Percentiles rank a stretch among this genome's conserved stretches.
These are phyloP conservation scores for Teunomyces funiuensis DNA, from an alignment of 805 yeast species.

Conservation along the genomic window DNA sequence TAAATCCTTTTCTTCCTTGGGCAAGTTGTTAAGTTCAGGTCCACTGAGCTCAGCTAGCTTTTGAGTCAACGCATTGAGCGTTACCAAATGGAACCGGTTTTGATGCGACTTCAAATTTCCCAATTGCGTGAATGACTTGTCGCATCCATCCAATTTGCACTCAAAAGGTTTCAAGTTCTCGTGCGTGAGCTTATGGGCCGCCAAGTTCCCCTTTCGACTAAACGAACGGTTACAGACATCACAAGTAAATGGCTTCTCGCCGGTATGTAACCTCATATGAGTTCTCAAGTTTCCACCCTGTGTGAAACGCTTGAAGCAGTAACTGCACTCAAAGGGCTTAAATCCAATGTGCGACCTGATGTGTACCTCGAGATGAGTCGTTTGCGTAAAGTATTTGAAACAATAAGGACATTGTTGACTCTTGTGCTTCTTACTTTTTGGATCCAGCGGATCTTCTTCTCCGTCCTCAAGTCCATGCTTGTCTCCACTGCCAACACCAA, in stretches of 20 bases:
- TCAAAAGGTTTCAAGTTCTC: conserved; percentile 73
- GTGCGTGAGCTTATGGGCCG: conserved; percentile 85
- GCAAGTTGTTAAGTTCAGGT: conserved; percentile 46
- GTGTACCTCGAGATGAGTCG: conserved; percentile 91
- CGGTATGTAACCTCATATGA: conserved; percentile 83
- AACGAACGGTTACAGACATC: conserved; percentile 72
- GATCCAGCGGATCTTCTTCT: conserved; percentile 19
- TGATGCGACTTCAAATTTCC: conserved; percentile 95
- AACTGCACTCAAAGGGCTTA: conserved; percentile 78
- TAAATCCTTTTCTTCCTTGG: conserved; percentile 64
- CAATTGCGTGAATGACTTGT: conserved; percentile 83
- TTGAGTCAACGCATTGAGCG: conserved; percentile 66
- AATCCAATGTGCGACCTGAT: conserved; percentile 83
- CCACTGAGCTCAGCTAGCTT: conserved; percentile 61
- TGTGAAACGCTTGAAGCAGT: conserved; percentile 78
- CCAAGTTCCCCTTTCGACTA: conserved; percentile 88
- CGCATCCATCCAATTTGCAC: conserved; percentile 80
- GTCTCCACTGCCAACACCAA: conserved; percentile 14
- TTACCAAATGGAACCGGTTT: conserved; percentile 77
- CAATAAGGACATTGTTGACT: conserved; percentile 76
- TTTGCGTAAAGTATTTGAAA: conserved; percentile 75
- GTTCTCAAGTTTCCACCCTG: conserved; percentile 90
- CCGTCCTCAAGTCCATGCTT: conserved; percentile 16
- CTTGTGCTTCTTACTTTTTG: conserved; percentile 36
- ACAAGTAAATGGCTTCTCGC: conserved; percentile 88